phyloP scores from a whole-genome alignment of 106 monocot genomes.

The Iris macrosiphon region DNA sequence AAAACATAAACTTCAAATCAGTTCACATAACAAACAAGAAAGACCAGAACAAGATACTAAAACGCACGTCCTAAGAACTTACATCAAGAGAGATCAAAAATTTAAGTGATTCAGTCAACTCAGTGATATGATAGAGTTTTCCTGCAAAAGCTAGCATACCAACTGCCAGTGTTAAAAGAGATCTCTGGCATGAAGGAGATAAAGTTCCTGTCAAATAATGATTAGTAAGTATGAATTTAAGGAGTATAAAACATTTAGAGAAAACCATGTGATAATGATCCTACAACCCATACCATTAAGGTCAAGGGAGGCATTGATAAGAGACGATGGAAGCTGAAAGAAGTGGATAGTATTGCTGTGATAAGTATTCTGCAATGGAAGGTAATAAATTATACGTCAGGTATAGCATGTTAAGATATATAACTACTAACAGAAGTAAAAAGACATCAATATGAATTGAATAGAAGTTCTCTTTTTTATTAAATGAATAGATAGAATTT shows the following conservation, averaged over 20 bases:
- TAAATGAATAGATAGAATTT: too few relatives aligned
- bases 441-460: too few relatives aligned
- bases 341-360: slow-evolving; percentile 28
- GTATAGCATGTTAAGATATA: too few relatives aligned
- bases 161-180: slow-evolving; percentile 51
- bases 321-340: slow-evolving; percentile 71
- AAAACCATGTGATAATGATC: slow-evolving; percentile 2
- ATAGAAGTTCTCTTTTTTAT: too few relatives aligned
- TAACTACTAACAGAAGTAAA: too few relatives aligned
- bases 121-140: slow-evolving; percentile 52
- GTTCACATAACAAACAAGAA: too few relatives aligned
- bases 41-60: too few relatives aligned
- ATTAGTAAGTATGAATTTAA: not conserved
- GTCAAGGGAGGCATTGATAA: slow-evolving; percentile 39
- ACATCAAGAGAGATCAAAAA: slow-evolving; percentile 37
- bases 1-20: too few relatives aligned
- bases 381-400: too few relatives aligned
- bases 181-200: slow-evolving; percentile 42
- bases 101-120: slow-evolving; percentile 38
- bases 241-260: not conserved
- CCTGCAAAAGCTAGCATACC: slow-evolving; percentile 64
- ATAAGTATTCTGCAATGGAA: slow-evolving; percentile 36
- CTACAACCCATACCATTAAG: slow-evolving; percentile 39
- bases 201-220: slow-evolving; percentile 27
- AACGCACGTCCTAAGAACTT: slow-evolving; percentile 11